Evolutionary conservation across 768 basidiomycete genomes (phyloP), one percentile per base, ranked within the genome.

Genomic region (Tubosaeta sp.): DNA sequence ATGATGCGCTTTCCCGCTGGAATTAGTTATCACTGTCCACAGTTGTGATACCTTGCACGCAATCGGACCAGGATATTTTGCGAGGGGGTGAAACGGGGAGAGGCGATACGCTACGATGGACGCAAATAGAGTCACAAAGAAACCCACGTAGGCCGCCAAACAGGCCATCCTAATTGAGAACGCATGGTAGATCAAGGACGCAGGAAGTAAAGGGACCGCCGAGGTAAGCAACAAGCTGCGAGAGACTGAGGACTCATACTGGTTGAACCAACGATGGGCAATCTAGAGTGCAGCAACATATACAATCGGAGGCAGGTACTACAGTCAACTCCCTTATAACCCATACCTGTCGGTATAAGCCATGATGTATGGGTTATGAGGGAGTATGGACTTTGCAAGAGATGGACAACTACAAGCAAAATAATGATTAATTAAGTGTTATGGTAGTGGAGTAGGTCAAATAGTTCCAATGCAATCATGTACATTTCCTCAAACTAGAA

Each of bases 11-110:
- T 62, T 62, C 8, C 62, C 64, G 6, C 63, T 53, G 26, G 56
- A 58, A 12, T 26, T 48, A 5, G 62, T 43, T 5, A 46, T 38
- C 10, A 65, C 63, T 9, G 62, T 22, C 62, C 64, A 68, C 5
- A 70, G 42, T 49, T 72, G 73, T 10, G 69, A 64, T 27, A 68
- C 22, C 49, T 60, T 71, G 50, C 64, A 63, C 5, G 59, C 38
- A 27, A 58, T 41, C 5, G 73, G 73, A 4, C 72, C 73, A 29
- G 73, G 72, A 54, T 69, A 71, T 16, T 54, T 59, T 10, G 74
- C 69, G 22, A 74, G 67, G 25, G 72, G 72, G 31, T 74, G 72
- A 51, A 62, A 66, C 5, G 71, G 62, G 2, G 73, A 74, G n/a
- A 74, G 54, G 33, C 73, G 71, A 57, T 74, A 74, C 5, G 59